Evolutionary conservation across 176 grass and related monocot species (phyloP), one percentile per base, ranked within the genome.

Genomic region (Avena eriantha): DNA sequence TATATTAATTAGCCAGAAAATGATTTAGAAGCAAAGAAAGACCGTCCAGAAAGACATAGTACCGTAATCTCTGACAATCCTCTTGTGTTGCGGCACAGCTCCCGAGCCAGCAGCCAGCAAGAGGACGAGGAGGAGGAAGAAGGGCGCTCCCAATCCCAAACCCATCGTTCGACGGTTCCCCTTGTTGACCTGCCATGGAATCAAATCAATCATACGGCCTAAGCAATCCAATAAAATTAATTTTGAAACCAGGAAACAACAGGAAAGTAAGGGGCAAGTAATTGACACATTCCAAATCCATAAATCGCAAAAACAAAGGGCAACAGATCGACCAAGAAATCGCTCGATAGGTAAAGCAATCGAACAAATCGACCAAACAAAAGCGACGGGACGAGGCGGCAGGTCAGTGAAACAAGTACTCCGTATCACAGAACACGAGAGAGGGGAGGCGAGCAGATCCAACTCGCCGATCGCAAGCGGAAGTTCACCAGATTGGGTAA

Each of bases 21-120:
- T 51, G 14, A 26, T 45, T 50, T 67, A 81, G 60, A 43, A 51
- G 9, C 17, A 67, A 17, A 67, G 2, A 16, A 31, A 79, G 68
- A 24, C 3, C 48, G 31, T 22, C 59, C 9, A 45, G 73, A 56
- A 34, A 72, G 43, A 71, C 29, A 31, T 80, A 18, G 15, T 56
- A 83, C 87, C 69, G 21, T 61, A 17, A 75, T 76, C 16, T 8
- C 14, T 29, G 46, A 16, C 5, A 17, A 75, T 21, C 19, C 11
- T 81, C 34, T 82, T 81, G 43, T 70, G 80, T 43, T 91, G 76
- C 4, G 81, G 76, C 4, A 82, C 24, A 77, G 84, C 48, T 23
- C 82, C 80, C 8, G 34, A 86, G 50, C 82, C 80, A 17, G 85
- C 61, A 65, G 85, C 70, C 41, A 92, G 86, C 54, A 86, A 79